Conservation (phyloP, 208 protist genomes). For the Leishmania martiniquensis region DNA sequence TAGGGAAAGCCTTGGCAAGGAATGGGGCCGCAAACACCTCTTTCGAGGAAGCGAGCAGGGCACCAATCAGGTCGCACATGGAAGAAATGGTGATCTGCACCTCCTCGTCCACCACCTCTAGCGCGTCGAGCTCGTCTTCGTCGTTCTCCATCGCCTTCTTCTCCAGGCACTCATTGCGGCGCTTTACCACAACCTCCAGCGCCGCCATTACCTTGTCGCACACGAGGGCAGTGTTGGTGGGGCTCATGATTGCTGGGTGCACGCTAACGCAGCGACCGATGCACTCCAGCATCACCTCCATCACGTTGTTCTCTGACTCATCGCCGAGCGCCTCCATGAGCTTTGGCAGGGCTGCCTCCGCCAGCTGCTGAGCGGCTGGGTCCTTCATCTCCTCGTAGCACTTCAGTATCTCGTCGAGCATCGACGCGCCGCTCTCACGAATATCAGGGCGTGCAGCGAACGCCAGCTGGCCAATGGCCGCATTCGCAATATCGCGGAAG, state of each 20-base stretch:
- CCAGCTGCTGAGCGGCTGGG: constrained; percentile 52
- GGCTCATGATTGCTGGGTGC: constrained; percentile 58
- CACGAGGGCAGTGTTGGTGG: constrained; percentile 51
- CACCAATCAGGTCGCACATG: constrained; percentile 64
- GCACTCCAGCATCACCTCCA: constrained; percentile 63
- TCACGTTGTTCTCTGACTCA: constrained; percentile 65
- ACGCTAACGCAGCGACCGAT: constrained; percentile 67
- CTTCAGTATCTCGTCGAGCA: constrained; percentile 70
- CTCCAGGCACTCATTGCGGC: constrained; percentile 48
- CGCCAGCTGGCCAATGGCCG: constrained; percentile 57
- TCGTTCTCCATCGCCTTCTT: constrained; percentile 74
- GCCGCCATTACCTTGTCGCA: constrained; percentile 72
- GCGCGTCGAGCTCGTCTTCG: constrained; percentile 84
- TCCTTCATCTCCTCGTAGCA: constrained; percentile 43
- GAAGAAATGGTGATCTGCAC: constrained; percentile 63
- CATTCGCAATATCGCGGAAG: constrained; percentile 67
- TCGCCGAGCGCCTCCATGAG: constrained; percentile 67
- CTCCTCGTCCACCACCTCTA: constrained; percentile 78
- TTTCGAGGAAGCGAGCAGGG: constrained; percentile 63
- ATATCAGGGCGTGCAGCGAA: constrained; percentile 70
- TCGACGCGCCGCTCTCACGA: constrained; percentile 74
- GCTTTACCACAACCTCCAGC: constrained; percentile 57
- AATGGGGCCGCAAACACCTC: constrained; percentile 77
- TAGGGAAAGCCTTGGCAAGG: constrained; percentile 57
- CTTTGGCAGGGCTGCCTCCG: constrained; percentile 41